Base-by-base conservation (phyloP, 768 basidiomycete genomes). In the Peribolospora baueri region DNA sequence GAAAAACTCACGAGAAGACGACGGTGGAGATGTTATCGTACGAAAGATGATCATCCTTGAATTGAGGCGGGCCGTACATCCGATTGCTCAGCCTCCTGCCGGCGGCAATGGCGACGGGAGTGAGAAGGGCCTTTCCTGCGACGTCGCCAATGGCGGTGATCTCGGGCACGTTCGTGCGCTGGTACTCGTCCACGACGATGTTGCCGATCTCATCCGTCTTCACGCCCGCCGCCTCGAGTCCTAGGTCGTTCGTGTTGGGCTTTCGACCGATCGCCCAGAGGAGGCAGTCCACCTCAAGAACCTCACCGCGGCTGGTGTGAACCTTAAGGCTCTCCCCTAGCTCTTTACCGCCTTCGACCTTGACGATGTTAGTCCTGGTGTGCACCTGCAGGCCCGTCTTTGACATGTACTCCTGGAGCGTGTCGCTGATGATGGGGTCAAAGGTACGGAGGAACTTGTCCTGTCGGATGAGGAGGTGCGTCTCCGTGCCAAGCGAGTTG, bases 91-190 rank as follows among this genome's bases (percentile, higher is more conserved):
- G 71, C 58, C 87, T 71, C 57, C 93, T 73, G 25, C 87, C 93
- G 11, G 93, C 93, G 50, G 91, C 91, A 56, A 98, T 91, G 46
- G 93, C 93, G 7, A 98, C 93, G 11, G 93, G 93, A 4, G 93
- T 98, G 57, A 98, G 73, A 41, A 91, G 72, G 47, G 78, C 84
- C 68, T 93, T 90, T 58, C 93, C 93, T 60, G 78, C 78, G 25
- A 88, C 85, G 65, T 98, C 93, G 2, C 93, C 93, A 55, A 97
- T 80, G 2, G 87, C 77, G 48, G 74, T 79, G 61, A 97, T 72
- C 48, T 76, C 74, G 40, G 75, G 69, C 14, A 87, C 75, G 52
- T 66, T 74, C 52, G 84, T 77, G 65, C 81, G 79, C 72, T 98
- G 91, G 67, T 77, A 93, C 63, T 91, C 83, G 67, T 98, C 85